phyloP scores from a whole-genome alignment of 257 asterid genomes.

The Penstemon eatonii region DNA sequence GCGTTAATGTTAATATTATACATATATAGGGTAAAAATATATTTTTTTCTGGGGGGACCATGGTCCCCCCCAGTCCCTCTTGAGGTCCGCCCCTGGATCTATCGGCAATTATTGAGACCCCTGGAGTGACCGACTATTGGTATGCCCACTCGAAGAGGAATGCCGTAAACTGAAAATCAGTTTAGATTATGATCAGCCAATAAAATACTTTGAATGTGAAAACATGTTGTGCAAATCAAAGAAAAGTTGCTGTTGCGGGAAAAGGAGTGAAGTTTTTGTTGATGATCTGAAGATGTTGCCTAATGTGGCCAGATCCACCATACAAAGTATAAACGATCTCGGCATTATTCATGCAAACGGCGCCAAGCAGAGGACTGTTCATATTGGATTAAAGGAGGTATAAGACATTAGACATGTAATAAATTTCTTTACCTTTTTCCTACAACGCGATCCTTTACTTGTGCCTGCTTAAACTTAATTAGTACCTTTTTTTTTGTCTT shows the following conservation, averaged over 20 bases:
- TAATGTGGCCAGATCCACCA: background rate
- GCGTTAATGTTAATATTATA: no score
- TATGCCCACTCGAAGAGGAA: background rate
- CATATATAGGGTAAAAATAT: no score
- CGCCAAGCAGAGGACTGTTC: conserved; percentile 5
- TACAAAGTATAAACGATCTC: conserved; percentile 3
- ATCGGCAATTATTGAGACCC: no score
- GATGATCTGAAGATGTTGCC: conserved; percentile 27
- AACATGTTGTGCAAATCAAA: background rate
- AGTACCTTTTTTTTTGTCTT: background rate
- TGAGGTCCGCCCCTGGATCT: no score
- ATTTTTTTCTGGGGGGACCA: no score
- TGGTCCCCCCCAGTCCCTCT: no score
- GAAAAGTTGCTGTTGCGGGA: conserved; percentile 17
- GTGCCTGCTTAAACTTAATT: no score
- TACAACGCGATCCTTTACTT: background rate
- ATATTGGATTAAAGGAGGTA: conserved; percentile 29
- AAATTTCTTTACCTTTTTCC: no score
- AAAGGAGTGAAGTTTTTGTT: conserved; percentile 18
- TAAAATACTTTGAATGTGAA: conserved; percentile 1
- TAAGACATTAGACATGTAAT: no score
- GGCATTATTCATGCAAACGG: conserved; percentile 20
- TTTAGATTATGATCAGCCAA: background rate
- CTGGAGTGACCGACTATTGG: no score
- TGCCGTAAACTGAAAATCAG: conserved; percentile 18